phyloP scores from a whole-genome alignment of 192 early-diverging fungal genomes.

The Backusella luteola region DNA sequence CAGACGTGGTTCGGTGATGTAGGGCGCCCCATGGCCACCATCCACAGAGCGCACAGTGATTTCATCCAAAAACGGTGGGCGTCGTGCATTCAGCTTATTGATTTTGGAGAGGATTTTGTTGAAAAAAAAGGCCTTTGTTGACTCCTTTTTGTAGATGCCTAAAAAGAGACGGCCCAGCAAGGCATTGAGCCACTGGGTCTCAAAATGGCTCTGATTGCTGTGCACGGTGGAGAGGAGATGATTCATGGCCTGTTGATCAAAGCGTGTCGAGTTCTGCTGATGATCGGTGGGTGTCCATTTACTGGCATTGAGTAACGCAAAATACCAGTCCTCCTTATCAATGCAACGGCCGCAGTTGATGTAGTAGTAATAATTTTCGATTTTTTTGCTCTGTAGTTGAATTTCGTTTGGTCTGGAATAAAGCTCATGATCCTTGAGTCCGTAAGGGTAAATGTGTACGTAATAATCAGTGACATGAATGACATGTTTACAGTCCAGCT shows the following conservation, averaged over 20 bases:
- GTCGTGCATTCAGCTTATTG: constrained; percentile 59
- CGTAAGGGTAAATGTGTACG: constrained; percentile 73
- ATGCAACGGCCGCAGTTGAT: constrained; percentile 59
- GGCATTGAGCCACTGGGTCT: constrained; percentile 80
- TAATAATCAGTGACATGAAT: constrained; percentile 68
- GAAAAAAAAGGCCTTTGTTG: constrained; percentile 54
- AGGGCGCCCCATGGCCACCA: constrained; percentile 77
- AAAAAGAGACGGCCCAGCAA: constrained; percentile 80
- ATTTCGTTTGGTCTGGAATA: constrained; percentile 62
- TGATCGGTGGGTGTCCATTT: background rate
- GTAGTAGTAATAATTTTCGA: constrained; percentile 54
- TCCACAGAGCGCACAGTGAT: constrained; percentile 78
- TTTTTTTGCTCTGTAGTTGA: constrained; percentile 58
- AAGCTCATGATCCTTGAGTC: constrained; percentile 69
- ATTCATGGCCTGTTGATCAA: constrained; percentile 42
- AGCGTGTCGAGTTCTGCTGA: constrained; percentile 28
- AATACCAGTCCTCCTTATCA: constrained; percentile 94
- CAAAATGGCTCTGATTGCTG: constrained; percentile 50
- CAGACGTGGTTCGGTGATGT: constrained; percentile 76
- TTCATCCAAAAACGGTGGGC: constrained; percentile 73
- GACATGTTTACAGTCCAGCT: constrained; percentile 50
- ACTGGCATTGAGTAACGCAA: constrained; percentile 67
- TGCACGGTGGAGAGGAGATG: constrained; percentile 48
- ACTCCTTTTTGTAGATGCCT: constrained; percentile 63
- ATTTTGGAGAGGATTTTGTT: constrained; percentile 68